Evolutionary conservation across 1,284 basidiomycete genomes (phyloP).

Genomic region (Pseudozyma sp.): DNA sequence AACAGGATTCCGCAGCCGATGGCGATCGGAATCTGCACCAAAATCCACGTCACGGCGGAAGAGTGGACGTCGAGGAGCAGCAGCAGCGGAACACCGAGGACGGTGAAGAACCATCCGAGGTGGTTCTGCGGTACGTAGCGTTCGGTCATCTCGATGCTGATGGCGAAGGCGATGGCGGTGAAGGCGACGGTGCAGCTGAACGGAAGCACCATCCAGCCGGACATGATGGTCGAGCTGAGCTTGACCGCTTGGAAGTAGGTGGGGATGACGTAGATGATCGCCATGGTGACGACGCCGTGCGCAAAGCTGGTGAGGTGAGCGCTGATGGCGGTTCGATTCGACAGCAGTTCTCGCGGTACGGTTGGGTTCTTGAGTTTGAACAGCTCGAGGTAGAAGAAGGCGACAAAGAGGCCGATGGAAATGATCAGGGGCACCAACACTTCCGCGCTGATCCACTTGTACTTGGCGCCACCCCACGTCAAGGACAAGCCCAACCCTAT

Average conservation of each 20-base stretch:
- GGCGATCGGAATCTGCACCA: conserved; percentile 38
- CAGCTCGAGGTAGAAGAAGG: conserved; percentile 40
- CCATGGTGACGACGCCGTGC: conserved; percentile 44
- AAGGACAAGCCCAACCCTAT: conserved; percentile 30
- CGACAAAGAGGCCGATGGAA: conserved; percentile 17
- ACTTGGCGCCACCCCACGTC: conserved; percentile 47
- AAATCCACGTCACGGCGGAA: conserved; percentile 19
- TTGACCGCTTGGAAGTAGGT: conserved; percentile 48
- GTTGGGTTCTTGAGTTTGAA: conserved; percentile 30
- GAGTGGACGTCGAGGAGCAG: conserved; percentile 27
- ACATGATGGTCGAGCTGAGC: conserved; percentile 29
- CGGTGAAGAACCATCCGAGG: conserved; percentile 43
- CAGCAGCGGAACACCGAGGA: conserved; percentile 32
- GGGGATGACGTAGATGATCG: conserved; percentile 46
- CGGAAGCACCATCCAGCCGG: conserved; percentile 41
- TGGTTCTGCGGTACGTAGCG: conserved; percentile 43
- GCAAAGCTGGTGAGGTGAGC: conserved; percentile 29
- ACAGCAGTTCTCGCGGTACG: conserved; percentile 22
- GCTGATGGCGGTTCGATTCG: conserved; percentile 26
- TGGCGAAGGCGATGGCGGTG: conserved; percentile 31
- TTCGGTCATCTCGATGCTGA: conserved; percentile 33
- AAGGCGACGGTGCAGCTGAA: conserved; percentile 42
- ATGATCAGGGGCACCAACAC: conserved; percentile 36
- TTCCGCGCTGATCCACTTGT: conserved; percentile 18
- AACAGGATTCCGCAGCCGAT: conserved; percentile 42